Conservation (phyloP, 139 green algal genomes). For the Coelastrella sp. region DNA sequence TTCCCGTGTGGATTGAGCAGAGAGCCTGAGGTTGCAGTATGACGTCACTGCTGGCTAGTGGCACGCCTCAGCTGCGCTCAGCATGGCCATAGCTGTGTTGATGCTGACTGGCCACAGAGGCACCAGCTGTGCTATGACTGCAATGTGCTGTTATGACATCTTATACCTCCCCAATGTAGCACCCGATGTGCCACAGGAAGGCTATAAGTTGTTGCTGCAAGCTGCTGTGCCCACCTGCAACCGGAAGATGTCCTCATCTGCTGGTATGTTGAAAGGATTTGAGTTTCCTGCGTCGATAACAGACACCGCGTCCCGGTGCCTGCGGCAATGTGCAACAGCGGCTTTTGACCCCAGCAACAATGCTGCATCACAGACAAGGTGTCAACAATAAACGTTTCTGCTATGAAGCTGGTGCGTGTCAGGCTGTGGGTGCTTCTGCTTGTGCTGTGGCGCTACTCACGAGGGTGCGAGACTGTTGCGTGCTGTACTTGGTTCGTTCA, state of each 20-base stretch:
- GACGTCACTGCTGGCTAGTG: too few relatives aligned
- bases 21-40: too few relatives aligned
- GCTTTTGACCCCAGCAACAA: not conserved
- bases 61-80: too few relatives aligned
- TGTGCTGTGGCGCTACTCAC: not conserved
- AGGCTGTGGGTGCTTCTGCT: not conserved
- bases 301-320: not conserved
- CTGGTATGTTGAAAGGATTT: conserved; percentile 76
- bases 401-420: not conserved
- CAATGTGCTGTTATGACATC: too few relatives aligned
- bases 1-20: too few relatives aligned
- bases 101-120: too few relatives aligned
- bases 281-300: not conserved
- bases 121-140: too few relatives aligned
- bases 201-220: not conserved
- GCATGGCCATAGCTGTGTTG: too few relatives aligned
- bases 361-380: not conserved
- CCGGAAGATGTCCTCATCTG: conserved; percentile 77
- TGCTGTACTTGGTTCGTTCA: conserved; percentile 19
- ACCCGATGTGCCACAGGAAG: not conserved
- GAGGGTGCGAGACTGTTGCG: conserved; percentile 5
- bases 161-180: too few relatives aligned
- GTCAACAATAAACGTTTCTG: too few relatives aligned
- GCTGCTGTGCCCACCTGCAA: conserved; percentile 34
- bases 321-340: not conserved